Evolutionary conservation across 108 stramenopile genomes (phyloP), one percentile per base, ranked within the genome.

Genomic region (Pseudonitzschia multiseries): DNA sequence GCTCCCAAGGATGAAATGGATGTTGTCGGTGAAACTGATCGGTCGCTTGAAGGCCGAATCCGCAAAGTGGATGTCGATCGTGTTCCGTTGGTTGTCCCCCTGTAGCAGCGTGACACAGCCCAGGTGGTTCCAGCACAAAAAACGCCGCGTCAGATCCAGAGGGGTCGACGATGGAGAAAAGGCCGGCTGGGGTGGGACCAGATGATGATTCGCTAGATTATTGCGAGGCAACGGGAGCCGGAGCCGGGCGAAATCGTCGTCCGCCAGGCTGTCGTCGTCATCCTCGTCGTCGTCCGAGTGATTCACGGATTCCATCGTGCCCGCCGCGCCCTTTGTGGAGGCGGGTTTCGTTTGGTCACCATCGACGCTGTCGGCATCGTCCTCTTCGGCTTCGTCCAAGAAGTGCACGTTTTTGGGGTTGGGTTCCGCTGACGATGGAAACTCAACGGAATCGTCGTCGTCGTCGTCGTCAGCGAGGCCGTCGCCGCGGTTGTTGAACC

Each of bases 81-180:
- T 78, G 53, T 85, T 89, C 29, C 82, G 83, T 6, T 52, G 70
- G n/a, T 84, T 83, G 26, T 78, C 75, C 40, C 87, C 86, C 3
- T 79, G 80, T 14, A 85, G 69, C 24, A 81, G 42, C 4, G 91
- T 81, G 21, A 89, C 69, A n/a, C 85, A 69, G 18, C 91, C 93
- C 48, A 91, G 77, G 54, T 92, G 89, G 76, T 95, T 95, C 93
- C 93, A 95, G 72, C 90, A 92, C 21, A 95, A 59, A 69, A 92
- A 89, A 17, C 93, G 89, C 41, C 88, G 83, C 41, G 87, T 59
- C 33, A 87, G 67, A 18, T 76, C 87, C 17, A 92, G 57, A 12
- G 91, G 90, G 2, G 91, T 92, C 15, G 89, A 80, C 18, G 91
- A 90, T 12, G 89, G 88, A 8, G 87, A 84, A 76, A 95, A 95